Base-by-base conservation (phyloP, 371 early-diverging fungal species). In the Homolaphlyctis polyrhiza region DNA sequence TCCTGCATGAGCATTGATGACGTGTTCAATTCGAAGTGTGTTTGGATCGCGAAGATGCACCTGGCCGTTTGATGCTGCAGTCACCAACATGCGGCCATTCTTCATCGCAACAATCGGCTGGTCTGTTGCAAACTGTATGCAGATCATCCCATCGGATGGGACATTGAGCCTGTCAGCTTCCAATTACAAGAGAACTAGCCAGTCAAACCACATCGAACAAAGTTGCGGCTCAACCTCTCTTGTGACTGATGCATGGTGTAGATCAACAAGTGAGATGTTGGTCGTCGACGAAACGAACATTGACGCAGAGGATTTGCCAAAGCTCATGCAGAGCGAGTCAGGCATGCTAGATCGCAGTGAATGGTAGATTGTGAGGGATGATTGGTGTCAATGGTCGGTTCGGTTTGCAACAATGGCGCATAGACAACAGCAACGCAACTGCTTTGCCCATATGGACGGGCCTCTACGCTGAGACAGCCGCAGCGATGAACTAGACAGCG, bases 1-100 rank as follows among this genome's bases (percentile, higher is more conserved):
- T 11, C 91, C 91, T 25, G 89, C 83, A 66, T 92, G 91, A 5
- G 90, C 90, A 58, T 86, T 82, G 43, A 90, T 80, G 35, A 83
- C 63, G 51, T 89, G 87, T 66, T 91, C 90, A 1, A 85, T 82
- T 28, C 81, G 76, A 67, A 87, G 78, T 0, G 88, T 82, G 3
- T 87, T 71, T 1, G 90, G 85, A 77, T 92, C 91, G 34, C 86
- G 78, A 27, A 91, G 57, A 5, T 80, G 79, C 14, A 91, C 83
- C 66, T 39, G 8, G 1, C 71, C 74, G 21, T 79, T 64, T 21
- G 81, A 68, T 3, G 85, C 77, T 54, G 87, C 89, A 57, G 87
- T 85, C 49, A 83, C 85, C 23, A 89, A 67, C 14, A 85, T 59
- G 8, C 86, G 75, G 33, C 25, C 33, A 3, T 81, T 84, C 35